Conservation (phyloP, 1,284 basidiomycete species). For the Ceratobasidium sp. region DNA sequence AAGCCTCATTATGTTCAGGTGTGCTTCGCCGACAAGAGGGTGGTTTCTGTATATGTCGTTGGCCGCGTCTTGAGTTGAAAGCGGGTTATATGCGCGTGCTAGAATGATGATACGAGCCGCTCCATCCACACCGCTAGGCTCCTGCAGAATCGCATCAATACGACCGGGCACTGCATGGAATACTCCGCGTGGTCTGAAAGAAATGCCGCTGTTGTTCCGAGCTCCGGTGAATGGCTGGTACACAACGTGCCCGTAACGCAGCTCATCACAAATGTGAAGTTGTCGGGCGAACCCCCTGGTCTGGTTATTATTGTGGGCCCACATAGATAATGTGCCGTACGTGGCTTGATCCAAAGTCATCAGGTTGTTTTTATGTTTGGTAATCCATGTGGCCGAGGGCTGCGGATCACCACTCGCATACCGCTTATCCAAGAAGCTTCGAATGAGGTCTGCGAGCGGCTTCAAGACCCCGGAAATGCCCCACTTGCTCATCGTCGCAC, state of each 20-base stretch:
- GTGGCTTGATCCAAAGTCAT: background rate
- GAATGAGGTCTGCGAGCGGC: background rate
- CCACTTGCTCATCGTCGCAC: background rate
- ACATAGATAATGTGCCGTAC: background rate
- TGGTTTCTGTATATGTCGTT: background rate
- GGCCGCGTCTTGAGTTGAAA: background rate
- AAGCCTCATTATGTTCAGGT: background rate
- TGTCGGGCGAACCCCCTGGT: background rate
- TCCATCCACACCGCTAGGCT: background rate
- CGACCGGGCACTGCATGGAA: background rate
- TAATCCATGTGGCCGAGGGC: background rate
- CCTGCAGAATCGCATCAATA: slow-evolving; percentile 1
- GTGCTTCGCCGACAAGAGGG: background rate
- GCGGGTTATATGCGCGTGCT: background rate
- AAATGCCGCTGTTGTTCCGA: background rate
- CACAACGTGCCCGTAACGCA: background rate
- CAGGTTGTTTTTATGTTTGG: background rate
- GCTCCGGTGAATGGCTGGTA: slow-evolving; percentile 3
- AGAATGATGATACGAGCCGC: background rate
- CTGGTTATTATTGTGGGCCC: background rate
- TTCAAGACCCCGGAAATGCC: background rate
- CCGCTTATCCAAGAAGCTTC: background rate
- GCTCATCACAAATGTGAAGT: background rate
- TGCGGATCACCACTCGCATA: background rate
- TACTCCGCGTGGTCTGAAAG: background rate